Evolutionary conservation across 441 rosid genomes (phyloP).

Genomic region (Gossypium laxum): DNA sequence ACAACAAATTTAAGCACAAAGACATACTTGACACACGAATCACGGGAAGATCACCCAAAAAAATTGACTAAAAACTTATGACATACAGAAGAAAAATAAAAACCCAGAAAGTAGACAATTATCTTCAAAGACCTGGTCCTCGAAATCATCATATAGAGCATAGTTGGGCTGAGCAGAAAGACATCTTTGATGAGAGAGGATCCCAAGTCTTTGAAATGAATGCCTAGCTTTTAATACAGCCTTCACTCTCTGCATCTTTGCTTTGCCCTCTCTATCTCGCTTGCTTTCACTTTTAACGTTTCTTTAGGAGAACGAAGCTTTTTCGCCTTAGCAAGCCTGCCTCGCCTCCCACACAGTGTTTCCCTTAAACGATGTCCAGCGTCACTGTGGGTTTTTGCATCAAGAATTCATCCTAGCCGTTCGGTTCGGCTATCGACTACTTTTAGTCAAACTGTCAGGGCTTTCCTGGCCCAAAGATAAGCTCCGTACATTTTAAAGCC

Average conservation of each 20-base stretch:
- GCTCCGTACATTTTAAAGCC: neutral
- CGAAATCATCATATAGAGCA: conserved; percentile 31
- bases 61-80: neutral
- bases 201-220: conserved; percentile 30
- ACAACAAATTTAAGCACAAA: neutral
- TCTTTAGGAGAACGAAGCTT: neutral
- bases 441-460: neutral
- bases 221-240: conserved; percentile 31
- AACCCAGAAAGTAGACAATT: neutral
- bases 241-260: conserved; percentile 51
- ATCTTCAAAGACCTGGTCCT: conserved; percentile 47
- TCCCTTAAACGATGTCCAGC: neutral
- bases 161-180: conserved; percentile 63
- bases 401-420: neutral
- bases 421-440: neutral
- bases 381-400: neutral
- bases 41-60: no score
- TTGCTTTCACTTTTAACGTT: neutral
- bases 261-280: neutral
- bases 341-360: neutral
- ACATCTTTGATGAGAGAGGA: conserved; percentile 28
- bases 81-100: neutral
- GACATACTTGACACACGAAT: neutral
- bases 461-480: neutral
- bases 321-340: neutral